A percentile compares a stretch with the other conserved stretches of the same genome.
phyloP scores from a whole-genome alignment of 768 basidiomycete genomes.

The Lyophyllum decastes region DNA sequence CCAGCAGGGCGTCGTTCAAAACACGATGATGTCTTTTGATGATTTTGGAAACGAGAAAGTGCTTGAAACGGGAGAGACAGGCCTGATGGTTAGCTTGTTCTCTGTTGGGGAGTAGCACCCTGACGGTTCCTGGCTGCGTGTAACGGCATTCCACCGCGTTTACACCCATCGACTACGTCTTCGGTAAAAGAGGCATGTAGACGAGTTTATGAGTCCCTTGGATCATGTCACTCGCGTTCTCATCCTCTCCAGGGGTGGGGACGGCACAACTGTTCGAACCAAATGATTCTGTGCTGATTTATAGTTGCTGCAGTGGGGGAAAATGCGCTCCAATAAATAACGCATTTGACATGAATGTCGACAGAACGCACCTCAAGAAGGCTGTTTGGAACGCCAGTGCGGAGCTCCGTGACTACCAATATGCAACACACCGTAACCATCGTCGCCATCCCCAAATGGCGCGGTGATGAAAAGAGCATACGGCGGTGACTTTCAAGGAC shows the following conservation, averaged over 20 bases:
- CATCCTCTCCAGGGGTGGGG: conserved; percentile 28
- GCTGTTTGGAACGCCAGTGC: conserved; percentile 50
- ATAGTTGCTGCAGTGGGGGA: conserved; percentile 39
- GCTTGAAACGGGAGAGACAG: neutral
- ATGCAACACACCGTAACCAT: conserved; percentile 23
- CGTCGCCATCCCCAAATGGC: conserved; percentile 45
- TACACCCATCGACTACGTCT: conserved; percentile 34
- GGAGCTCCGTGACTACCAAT: neutral
- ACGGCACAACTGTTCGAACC: conserved; percentile 24
- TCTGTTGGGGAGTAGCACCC: conserved; percentile 9
- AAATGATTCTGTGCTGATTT: conserved; percentile 42
- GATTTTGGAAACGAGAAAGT: conserved; percentile 31
- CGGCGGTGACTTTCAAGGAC: conserved; percentile 51
- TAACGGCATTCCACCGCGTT: conserved; percentile 30
- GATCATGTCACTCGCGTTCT: conserved; percentile 9
- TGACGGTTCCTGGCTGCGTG: conserved; percentile 12
- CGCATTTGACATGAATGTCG: neutral
- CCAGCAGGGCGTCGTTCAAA: conserved; percentile 40
- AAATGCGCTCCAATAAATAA: neutral
- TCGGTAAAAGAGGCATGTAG: conserved; percentile 33
- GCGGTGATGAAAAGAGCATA: conserved; percentile 52
- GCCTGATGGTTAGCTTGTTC: conserved; percentile 18
- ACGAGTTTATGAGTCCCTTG: conserved; percentile 25
- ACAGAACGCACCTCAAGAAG: conserved; percentile 48
- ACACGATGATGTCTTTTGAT: conserved; percentile 37